phyloP scores from a whole-genome alignment of 2,329 filamentous ascomycete genomes.

The Exophiala aquamarina region DNA sequence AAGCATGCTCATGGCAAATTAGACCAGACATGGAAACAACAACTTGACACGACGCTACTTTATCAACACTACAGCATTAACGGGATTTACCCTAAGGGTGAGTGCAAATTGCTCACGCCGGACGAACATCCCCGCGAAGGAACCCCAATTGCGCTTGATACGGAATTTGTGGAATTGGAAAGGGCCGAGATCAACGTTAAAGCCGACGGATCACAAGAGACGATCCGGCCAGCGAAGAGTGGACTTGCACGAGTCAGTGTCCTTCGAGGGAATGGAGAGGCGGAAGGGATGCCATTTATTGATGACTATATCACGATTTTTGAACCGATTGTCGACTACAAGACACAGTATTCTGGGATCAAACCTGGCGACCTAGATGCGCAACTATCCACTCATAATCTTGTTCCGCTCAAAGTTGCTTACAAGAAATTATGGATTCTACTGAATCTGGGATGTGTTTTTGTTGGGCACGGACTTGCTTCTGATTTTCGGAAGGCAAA shows the following conservation, averaged over 20 bases:
- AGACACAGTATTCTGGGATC: slow-evolving; percentile 93
- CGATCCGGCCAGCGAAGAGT: slow-evolving; percentile 85
- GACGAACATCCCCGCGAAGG: slow-evolving; percentile 69
- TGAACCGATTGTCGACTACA: slow-evolving; percentile 85
- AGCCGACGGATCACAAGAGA: slow-evolving; percentile 87
- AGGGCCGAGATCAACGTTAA: slow-evolving; percentile 96
- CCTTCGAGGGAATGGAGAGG: slow-evolving; percentile 71
- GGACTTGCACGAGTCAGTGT: slow-evolving; percentile 93
- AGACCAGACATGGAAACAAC: slow-evolving; percentile 81
- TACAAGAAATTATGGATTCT: slow-evolving; percentile 99
- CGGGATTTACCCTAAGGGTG: slow-evolving; percentile 34
- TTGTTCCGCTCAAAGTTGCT: slow-evolving; percentile 83
- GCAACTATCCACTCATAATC: slow-evolving; percentile 72
- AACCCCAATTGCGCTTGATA: slow-evolving; percentile 85
- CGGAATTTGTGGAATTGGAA: slow-evolving; percentile 91
- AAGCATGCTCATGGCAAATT: slow-evolving; percentile 79
- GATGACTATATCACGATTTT: slow-evolving; percentile 95
- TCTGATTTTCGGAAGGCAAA: slow-evolving; percentile 98
- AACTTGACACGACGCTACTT: slow-evolving; percentile 79
- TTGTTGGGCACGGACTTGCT: slow-evolving; percentile 88
- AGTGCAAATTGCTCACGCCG: slow-evolving; percentile 38
- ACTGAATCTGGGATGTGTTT: slow-evolving; percentile 88
- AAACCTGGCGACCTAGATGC: slow-evolving; percentile 81
- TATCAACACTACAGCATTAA: slow-evolving; percentile 69
- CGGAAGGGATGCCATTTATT: slow-evolving; percentile 85